A percentile compares a stretch with the other conserved stretches of the same genome.
These are phyloP conservation scores for Pseudonectria foliicola DNA, from an alignment of 2,329 filamentous ascomycete genomes.

Conservation along the genomic window DNA sequence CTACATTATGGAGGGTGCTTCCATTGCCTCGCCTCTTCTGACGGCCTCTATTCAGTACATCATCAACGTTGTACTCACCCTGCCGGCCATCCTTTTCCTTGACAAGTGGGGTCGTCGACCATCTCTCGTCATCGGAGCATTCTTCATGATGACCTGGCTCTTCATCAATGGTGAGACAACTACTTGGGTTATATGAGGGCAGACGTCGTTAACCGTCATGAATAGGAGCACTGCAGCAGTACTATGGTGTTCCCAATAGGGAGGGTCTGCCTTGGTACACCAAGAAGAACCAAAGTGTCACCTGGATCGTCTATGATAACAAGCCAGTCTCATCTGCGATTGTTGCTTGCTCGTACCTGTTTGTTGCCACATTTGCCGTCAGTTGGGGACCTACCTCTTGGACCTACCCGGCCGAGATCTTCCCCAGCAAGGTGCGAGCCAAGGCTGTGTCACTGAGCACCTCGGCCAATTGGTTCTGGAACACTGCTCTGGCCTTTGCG, in stretches of 20 bases:
- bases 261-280: slow-evolving; percentile 25
- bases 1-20: slow-evolving; percentile 52
- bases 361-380: slow-evolving; percentile 40
- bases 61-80: slow-evolving; percentile 54
- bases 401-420: slow-evolving; percentile 43
- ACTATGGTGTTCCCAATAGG: slow-evolving; percentile 46
- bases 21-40: slow-evolving; percentile 49
- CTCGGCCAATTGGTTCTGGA: slow-evolving; percentile 29
- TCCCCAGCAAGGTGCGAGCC: slow-evolving; percentile 33
- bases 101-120: slow-evolving; percentile 53
- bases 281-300: slow-evolving; percentile 39
- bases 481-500: slow-evolving; percentile 27
- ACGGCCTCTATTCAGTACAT: slow-evolving; percentile 57
- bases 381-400: slow-evolving; percentile 39
- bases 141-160: slow-evolving; percentile 53
- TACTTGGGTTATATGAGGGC: not conserved
- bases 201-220: slow-evolving; percentile 1
- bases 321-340: slow-evolving; percentile 52
- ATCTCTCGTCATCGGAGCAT: slow-evolving; percentile 47
- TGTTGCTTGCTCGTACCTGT: slow-evolving; percentile 54
- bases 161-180: slow-evolving; percentile 46
- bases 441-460: slow-evolving; percentile 39
- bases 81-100: slow-evolving; percentile 53
- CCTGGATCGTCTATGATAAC: slow-evolving; percentile 50
- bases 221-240: slow-evolving; percentile 49